Percentiles rank a stretch among this genome's conserved stretches.
Conservation (phyloP, 495 filamentous ascomycete species). For the Penicillium tannophilum region DNA sequence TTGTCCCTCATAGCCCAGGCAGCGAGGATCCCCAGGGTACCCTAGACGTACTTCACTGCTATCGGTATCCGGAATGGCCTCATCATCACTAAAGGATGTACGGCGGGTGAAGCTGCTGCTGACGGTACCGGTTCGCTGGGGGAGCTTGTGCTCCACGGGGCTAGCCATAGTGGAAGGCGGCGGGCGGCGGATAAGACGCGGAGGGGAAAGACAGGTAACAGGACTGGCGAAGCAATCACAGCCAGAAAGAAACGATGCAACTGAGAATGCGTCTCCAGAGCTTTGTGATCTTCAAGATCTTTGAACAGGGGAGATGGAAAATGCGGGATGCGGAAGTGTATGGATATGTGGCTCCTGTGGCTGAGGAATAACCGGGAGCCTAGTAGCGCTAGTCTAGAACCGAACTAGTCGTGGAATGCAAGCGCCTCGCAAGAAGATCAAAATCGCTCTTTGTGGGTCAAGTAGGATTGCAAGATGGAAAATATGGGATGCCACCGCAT, state of each 20-base stretch:
- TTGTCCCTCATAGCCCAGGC: not conserved
- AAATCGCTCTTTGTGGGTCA: not conserved
- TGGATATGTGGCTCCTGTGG: conserved; percentile 11
- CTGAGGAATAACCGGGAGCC: conserved; percentile 12
- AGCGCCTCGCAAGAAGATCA: not conserved
- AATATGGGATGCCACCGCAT: conserved; percentile 14
- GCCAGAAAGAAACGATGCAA: not conserved
- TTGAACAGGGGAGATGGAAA: not conserved
- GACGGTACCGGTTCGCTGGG: conserved; percentile 58
- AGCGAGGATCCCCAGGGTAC: not conserved
- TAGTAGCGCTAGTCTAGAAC: conserved; percentile 23
- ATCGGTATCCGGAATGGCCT: conserved; percentile 76
- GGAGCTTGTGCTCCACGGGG: conserved; percentile 48
- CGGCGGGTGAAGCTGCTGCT: conserved; percentile 46
- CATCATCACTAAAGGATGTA: conserved; percentile 53
- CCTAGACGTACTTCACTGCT: conserved; percentile 65
- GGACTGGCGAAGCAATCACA: not conserved
- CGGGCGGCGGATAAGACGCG: not conserved
- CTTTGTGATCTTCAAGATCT: not conserved
- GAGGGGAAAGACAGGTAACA: conserved; percentile 3
- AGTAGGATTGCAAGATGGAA: not conserved
- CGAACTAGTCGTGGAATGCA: conserved; percentile 18
- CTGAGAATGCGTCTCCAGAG: not conserved
- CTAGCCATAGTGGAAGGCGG: conserved; percentile 33
- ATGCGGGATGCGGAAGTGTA: conserved; percentile 12